These are phyloP conservation scores for Mycena belliarum DNA, from an alignment of 768 basidiomycete species.

Conservation along the genomic window DNA sequence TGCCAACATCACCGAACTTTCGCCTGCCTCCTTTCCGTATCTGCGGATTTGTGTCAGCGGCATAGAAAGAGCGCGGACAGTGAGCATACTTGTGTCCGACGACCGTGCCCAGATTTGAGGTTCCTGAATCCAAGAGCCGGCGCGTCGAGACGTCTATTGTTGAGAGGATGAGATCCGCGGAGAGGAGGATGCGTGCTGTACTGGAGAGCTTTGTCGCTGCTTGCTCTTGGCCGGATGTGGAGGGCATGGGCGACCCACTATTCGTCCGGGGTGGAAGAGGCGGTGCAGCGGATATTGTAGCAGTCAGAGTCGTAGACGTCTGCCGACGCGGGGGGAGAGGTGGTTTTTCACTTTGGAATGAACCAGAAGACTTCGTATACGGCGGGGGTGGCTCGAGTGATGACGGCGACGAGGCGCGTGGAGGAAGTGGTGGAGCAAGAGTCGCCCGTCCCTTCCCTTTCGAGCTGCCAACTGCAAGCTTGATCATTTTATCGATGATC, in stretches of 20 bases:
- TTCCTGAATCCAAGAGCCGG: constrained; percentile 52
- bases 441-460: constrained; percentile 24
- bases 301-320: constrained; percentile 31
- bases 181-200: constrained; percentile 54
- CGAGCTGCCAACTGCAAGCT: constrained; percentile 54
- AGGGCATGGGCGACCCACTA: neutral
- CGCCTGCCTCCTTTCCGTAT: constrained; percentile 65
- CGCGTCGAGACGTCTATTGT: constrained; percentile 62
- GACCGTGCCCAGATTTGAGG: constrained; percentile 47
- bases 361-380: neutral
- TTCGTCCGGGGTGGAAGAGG: constrained; percentile 38
- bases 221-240: neutral
- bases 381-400: constrained; percentile 16
- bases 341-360: constrained; percentile 16
- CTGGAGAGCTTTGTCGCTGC: constrained; percentile 34
- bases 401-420: constrained; percentile 18
- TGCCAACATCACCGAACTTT: constrained; percentile 58
- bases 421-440: constrained; percentile 21
- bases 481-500: constrained; percentile 61
- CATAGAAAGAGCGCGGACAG: neutral
- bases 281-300: constrained; percentile 32
- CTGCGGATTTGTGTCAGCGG: constrained; percentile 25
- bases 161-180: constrained; percentile 65
- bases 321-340: constrained; percentile 26
- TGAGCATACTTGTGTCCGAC: constrained; percentile 56